Percentiles rank a stretch among this genome's conserved stretches.
Conservation (phyloP, 164 flowering plant species). For the Dillenia turbinata region DNA sequence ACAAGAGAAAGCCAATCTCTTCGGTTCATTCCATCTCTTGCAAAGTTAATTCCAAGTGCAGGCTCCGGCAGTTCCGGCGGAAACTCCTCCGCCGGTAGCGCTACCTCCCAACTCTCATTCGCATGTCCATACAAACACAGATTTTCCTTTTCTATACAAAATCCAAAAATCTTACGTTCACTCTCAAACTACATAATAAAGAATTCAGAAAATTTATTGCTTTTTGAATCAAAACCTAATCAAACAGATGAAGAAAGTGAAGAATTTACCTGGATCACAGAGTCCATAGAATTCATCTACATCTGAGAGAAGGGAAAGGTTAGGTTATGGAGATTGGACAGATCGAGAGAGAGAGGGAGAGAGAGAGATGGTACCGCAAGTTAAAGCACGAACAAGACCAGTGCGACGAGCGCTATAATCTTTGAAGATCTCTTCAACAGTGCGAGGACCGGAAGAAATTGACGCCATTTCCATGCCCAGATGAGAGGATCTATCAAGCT, state of each 20-base stretch:
- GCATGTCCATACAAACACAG: slow-evolving; percentile 87
- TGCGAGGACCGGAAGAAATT: slow-evolving; percentile 52
- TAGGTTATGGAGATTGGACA: neutral
- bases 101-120: slow-evolving; percentile 81
- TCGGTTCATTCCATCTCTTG: slow-evolving; percentile 93
- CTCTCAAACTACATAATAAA: neutral
- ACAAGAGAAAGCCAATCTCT: slow-evolving; percentile 88
- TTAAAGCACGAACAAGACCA: slow-evolving; percentile 72
- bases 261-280: slow-evolving; percentile 80
- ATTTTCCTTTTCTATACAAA: slow-evolving; percentile 72
- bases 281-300: slow-evolving; percentile 85
- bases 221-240: slow-evolving; percentile 6
- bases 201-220: neutral
- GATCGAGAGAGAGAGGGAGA: neutral
- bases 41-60: slow-evolving; percentile 89
- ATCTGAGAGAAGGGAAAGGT: slow-evolving; percentile 41
- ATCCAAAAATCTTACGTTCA: neutral
- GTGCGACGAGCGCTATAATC: slow-evolving; percentile 69
- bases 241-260: neutral
- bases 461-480: slow-evolving; percentile 52
- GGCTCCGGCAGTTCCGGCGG: slow-evolving; percentile 98
- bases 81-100: slow-evolving; percentile 89
- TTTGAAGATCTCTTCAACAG: slow-evolving; percentile 86
- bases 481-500: neutral
- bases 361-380: slow-evolving; percentile 38